Conservation (phyloP, 805 yeast genomes). For the Zygoascus bituminiphila region DNA sequence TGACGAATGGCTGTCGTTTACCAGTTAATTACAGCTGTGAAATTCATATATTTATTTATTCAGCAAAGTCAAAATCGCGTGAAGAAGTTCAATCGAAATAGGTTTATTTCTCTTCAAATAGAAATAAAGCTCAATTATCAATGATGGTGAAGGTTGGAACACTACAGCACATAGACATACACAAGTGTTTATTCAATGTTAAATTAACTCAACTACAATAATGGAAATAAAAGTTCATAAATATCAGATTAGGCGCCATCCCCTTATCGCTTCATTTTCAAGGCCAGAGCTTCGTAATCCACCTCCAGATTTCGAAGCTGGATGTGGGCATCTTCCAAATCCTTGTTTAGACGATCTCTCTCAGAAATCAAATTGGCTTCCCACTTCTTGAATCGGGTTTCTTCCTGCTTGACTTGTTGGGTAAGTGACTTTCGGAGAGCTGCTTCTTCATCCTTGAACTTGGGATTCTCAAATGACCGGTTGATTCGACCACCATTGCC, state of each 20-base stretch:
- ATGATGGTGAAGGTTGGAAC: neutral
- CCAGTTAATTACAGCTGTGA: neutral
- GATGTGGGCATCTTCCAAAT: conserved; percentile 76
- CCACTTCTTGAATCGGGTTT: conserved; percentile 97
- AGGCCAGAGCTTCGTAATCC: conserved; percentile 23
- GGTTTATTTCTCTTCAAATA: no score
- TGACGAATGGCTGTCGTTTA: conserved; percentile 27
- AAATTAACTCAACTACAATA: neutral
- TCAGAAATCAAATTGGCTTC: conserved; percentile 93
- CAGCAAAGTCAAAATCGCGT: no score
- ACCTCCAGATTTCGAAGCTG: conserved; percentile 30
- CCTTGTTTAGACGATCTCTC: conserved; percentile 88
- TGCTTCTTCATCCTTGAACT: conserved; percentile 93
- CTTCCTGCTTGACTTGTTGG: conserved; percentile 94
- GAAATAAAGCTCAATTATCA: neutral
- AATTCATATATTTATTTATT: no score
- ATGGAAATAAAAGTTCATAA: conserved; percentile 1
- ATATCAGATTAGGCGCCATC: neutral
- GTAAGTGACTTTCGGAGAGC: conserved; percentile 89
- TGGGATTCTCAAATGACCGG: conserved; percentile 58
- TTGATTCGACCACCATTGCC: conserved; percentile 28
- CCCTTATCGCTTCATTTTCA: conserved; percentile 17
- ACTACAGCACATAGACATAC: no score
- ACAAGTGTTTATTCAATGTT: neutral
- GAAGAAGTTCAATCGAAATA: no score